phyloP scores from a whole-genome alignment of 2,329 filamentous ascomycete species.

The Plectosphaerella cucumerina region DNA sequence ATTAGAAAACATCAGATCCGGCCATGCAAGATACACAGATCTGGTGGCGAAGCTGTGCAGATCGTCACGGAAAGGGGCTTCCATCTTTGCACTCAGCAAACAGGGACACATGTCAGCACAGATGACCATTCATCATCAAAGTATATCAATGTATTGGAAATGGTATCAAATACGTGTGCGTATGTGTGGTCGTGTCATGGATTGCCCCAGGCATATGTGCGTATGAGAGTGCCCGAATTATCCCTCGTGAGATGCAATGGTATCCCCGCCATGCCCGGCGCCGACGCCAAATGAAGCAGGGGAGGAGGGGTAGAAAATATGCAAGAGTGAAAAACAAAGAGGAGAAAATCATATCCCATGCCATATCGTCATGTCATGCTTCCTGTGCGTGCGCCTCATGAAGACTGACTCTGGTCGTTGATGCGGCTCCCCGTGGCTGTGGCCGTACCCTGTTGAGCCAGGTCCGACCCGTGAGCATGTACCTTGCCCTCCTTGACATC shows the following conservation, averaged over 20 bases:
- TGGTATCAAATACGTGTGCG: not conserved
- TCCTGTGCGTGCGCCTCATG: constrained; percentile 2
- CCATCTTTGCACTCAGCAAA: too few relatives aligned
- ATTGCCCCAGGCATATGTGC: not conserved
- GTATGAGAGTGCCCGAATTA: not conserved
- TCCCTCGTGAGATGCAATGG: not conserved
- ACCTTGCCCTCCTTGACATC: not conserved
- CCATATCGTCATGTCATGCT: not conserved
- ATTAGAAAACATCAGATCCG: too few relatives aligned
- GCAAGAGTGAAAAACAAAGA: not conserved
- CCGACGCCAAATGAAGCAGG: not conserved
- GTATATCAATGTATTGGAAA: not conserved
- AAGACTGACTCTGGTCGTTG: constrained; percentile 10
- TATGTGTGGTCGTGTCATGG: not conserved
- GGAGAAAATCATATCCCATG: not conserved
- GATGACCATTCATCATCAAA: too few relatives aligned
- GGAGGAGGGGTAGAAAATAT: not conserved
- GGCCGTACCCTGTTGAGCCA: constrained; percentile 5
- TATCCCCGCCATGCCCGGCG: not conserved
- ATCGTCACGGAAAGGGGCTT: too few relatives aligned
- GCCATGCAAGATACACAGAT: too few relatives aligned
- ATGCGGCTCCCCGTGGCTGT: constrained; percentile 11
- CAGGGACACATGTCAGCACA: too few relatives aligned
- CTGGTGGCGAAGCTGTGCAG: too few relatives aligned
- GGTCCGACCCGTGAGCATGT: not conserved